phyloP scores from a whole-genome alignment of 257 asterid genomes.

The Solanum virginianum region DNA sequence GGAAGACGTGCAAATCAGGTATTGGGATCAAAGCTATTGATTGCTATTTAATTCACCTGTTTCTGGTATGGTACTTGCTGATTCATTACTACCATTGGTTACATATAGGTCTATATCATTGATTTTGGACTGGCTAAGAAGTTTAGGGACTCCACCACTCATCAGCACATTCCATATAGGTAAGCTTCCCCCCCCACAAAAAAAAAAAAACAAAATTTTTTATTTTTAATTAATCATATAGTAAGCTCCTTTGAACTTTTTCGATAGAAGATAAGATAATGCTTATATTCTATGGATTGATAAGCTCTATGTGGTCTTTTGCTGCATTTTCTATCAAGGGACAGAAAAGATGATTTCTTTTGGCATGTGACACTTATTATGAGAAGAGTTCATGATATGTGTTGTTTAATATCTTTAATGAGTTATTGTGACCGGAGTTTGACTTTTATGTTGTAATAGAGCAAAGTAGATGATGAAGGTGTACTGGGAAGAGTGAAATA shows the following conservation, averaged over 20 bases:
- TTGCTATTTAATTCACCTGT: background rate
- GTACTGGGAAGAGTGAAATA: background rate
- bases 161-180: constrained; percentile 89
- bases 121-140: constrained; percentile 92
- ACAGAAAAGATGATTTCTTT: background rate
- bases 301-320: background rate
- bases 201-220: background rate
- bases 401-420: background rate
- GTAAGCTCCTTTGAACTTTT: constrained; percentile 1
- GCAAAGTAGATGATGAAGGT: background rate
- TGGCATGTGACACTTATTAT: background rate
- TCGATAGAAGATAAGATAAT: background rate
- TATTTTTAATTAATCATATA: background rate
- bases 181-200: constrained; percentile 6
- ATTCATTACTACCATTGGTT: constrained; percentile 4
- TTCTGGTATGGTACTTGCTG: background rate
- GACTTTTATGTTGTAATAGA: background rate
- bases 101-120: constrained; percentile 54
- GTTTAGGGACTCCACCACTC: constrained; percentile 70
- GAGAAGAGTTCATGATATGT: background rate
- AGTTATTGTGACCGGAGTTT: background rate
- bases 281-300: background rate
- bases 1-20: constrained; percentile 92
- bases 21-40: background rate
- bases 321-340: background rate